Conservation (phyloP, 345 rosid species). For the Pseudoturritis turrita region DNA sequence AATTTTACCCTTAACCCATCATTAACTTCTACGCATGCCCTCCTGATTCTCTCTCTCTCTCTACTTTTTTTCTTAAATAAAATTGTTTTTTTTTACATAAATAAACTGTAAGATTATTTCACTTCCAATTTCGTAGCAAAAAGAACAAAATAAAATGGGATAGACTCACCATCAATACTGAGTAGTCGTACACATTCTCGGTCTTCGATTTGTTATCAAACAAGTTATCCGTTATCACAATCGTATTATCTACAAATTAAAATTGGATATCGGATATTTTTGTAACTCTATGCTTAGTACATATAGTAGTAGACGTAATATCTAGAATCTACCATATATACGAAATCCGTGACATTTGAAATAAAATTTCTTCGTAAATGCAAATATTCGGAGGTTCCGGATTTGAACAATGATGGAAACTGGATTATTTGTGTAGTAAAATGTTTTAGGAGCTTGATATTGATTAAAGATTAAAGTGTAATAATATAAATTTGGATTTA, state of each 20-base stretch:
- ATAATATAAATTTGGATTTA: no score
- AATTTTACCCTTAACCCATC: slow-evolving; percentile 8
- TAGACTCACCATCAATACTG: background rate
- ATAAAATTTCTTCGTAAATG: no score
- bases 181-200: background rate
- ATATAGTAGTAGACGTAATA: no score
- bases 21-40: slow-evolving; percentile 9
- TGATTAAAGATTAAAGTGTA: no score
- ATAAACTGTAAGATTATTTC: background rate
- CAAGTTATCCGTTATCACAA: background rate
- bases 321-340: no score
- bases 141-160: background rate
- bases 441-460: no score
- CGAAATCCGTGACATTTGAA: no score
- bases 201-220: background rate
- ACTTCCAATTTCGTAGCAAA: background rate
- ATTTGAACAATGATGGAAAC: no score
- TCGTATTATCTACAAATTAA: background rate
- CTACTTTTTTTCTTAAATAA: background rate
- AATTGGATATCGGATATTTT: background rate
- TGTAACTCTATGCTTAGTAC: background rate
- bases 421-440: no score
- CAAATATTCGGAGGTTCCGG: no score
- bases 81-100: background rate
- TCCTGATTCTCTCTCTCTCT: no score